A percentile compares a stretch with the other conserved stretches of the same genome.
These are phyloP conservation scores for Laguncularia racemosa DNA, from an alignment of 345 rosid genomes.

Conservation along the genomic window DNA sequence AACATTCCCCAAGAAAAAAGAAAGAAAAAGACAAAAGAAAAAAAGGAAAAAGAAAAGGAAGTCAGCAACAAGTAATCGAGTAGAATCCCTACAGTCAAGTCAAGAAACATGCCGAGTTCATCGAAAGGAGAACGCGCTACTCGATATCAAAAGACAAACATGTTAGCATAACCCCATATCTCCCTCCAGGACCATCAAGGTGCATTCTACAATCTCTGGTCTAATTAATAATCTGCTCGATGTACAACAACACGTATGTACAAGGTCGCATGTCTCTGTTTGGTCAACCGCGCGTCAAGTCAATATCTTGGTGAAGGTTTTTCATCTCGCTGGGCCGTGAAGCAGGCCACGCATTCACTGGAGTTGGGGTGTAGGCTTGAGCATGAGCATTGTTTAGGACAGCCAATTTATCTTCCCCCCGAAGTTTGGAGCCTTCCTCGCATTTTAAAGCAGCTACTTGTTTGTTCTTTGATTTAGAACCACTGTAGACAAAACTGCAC, in stretches of 20 bases:
- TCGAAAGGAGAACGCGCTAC: conserved; percentile 1
- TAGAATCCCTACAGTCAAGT: conserved; percentile 6
- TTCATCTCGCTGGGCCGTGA: conserved; percentile 59
- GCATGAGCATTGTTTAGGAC: conserved; percentile 26
- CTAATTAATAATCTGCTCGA: conserved; percentile 4
- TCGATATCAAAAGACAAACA: background rate
- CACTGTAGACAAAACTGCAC: conserved; percentile 80
- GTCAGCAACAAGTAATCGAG: background rate
- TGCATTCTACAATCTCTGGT: conserved; percentile 5
- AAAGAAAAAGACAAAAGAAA: background rate
- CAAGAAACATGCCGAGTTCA: conserved; percentile 5
- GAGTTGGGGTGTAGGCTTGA: conserved; percentile 39
- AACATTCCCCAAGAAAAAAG: too few relatives aligned
- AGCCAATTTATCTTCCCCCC: conserved; percentile 20
- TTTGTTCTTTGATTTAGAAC: conserved; percentile 53
- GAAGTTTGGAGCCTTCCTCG: conserved; percentile 26
- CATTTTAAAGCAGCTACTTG: conserved; percentile 31
- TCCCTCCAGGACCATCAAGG: conserved; percentile 2
- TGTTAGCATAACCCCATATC: conserved; percentile 5
- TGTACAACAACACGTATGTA: conserved; percentile 59
- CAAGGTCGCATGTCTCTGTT: conserved; percentile 54
- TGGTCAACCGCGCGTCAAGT: conserved; percentile 77
- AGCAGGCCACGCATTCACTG: conserved; percentile 54
- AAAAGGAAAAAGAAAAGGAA: background rate
- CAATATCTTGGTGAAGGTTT: conserved; percentile 74